Conservation (phyloP, 2,329 filamentous ascomycete species). For the Clonostachys byssicola region DNA sequence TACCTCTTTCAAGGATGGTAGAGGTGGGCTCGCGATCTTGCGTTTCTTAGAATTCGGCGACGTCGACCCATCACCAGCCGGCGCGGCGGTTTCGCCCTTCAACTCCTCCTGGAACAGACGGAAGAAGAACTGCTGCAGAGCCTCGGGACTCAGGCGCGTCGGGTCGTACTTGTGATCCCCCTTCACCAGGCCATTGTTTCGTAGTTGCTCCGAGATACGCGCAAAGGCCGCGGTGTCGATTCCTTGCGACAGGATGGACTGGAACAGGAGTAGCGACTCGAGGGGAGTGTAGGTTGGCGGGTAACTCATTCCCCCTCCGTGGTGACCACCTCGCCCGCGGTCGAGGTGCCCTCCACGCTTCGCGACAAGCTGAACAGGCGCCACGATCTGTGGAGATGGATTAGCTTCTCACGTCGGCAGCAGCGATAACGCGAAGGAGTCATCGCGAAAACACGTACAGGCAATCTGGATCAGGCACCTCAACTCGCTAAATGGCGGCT, state of each 20-base stretch:
- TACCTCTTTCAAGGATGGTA: slow-evolving; percentile 63
- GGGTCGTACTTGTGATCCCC: slow-evolving; percentile 69
- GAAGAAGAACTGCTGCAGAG: slow-evolving; percentile 75
- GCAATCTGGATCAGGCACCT: slow-evolving; percentile 19
- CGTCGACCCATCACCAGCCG: slow-evolving; percentile 16
- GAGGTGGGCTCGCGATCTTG: slow-evolving; percentile 63
- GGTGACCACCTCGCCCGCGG: slow-evolving; percentile 48
- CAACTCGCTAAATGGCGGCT: slow-evolving; percentile 14
- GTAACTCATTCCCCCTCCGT: slow-evolving; percentile 36
- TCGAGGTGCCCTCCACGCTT: slow-evolving; percentile 51
- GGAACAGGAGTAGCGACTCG: slow-evolving; percentile 82
- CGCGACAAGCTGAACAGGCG: slow-evolving; percentile 49
- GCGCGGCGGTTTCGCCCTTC: slow-evolving; percentile 38
- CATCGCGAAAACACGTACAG: slow-evolving; percentile 18
- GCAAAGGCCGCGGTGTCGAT: slow-evolving; percentile 62
- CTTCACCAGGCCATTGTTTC: slow-evolving; percentile 68
- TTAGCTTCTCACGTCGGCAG: not conserved
- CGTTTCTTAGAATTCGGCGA: slow-evolving; percentile 60
- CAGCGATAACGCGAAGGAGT: not conserved
- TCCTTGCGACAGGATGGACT: slow-evolving; percentile 68
- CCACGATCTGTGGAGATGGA: slow-evolving; percentile 34
- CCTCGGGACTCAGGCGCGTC: slow-evolving; percentile 69
- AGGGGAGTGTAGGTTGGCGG: slow-evolving; percentile 72
- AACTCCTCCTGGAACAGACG: slow-evolving; percentile 72
- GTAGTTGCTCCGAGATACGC: slow-evolving; percentile 70